A percentile compares a stretch with the other conserved stretches of the same genome.
phyloP scores from a whole-genome alignment of 2,329 filamentous ascomycete genomes.

The Ophiocordyceps camponoti-rufipedis region DNA sequence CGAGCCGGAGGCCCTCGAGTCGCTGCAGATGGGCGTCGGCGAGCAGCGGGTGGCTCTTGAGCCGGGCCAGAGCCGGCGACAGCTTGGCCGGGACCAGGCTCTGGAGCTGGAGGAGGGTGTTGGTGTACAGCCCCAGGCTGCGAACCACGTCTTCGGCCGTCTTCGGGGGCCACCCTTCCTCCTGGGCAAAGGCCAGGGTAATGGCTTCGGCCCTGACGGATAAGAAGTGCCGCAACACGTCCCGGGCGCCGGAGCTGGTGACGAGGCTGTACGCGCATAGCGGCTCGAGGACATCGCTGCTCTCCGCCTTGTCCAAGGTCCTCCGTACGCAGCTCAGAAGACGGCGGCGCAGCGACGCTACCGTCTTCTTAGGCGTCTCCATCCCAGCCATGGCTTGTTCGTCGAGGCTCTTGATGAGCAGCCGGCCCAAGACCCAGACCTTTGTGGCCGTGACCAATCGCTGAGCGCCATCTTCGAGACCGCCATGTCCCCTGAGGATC shows the following conservation, averaged over 20 bases:
- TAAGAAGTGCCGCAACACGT: slow-evolving; percentile 65
- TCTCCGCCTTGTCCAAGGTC: slow-evolving; percentile 44
- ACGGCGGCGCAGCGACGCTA: slow-evolving; percentile 42
- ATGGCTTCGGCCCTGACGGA: slow-evolving; percentile 54
- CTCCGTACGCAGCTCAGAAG: slow-evolving; percentile 52
- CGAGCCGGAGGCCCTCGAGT: slow-evolving; percentile 55
- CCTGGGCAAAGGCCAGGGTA: slow-evolving; percentile 36
- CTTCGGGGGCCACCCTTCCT: slow-evolving; percentile 16
- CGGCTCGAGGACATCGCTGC: slow-evolving; percentile 41
- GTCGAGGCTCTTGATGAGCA: slow-evolving; percentile 53
- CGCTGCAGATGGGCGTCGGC: slow-evolving; percentile 48
- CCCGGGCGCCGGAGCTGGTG: slow-evolving; percentile 61
- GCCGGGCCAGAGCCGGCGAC: slow-evolving; percentile 44
- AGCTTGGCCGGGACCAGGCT: slow-evolving; percentile 55
- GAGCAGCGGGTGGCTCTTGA: slow-evolving; percentile 56
- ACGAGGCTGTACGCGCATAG: slow-evolving; percentile 69
- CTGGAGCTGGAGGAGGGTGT: slow-evolving; percentile 62
- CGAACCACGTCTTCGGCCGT: slow-evolving; percentile 34
- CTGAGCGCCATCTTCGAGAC: slow-evolving; percentile 21
- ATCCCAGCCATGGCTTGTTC: slow-evolving; percentile 28
- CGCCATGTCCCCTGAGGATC: slow-evolving; percentile 24
- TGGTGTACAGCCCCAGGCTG: slow-evolving; percentile 55
- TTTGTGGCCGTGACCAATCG: slow-evolving; percentile 45
- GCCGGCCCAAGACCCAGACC: slow-evolving; percentile 54
- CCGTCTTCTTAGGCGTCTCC: slow-evolving; percentile 43